Conservation (phyloP, 345 rosid species). For the Bruguiera sexangula region DNA sequence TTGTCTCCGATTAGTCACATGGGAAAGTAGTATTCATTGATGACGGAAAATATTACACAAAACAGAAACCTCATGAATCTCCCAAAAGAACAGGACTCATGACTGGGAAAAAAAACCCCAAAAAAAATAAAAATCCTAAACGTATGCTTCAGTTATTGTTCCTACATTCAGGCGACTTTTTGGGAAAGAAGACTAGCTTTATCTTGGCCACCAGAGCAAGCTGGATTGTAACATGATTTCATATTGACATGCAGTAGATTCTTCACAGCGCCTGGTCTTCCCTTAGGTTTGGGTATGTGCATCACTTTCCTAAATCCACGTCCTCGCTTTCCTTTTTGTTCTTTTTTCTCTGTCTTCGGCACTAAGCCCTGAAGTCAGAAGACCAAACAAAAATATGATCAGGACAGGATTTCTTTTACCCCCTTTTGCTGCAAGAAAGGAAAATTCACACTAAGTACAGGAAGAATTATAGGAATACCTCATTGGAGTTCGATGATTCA, state of each 20-base stretch:
- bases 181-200: conserved; percentile 19
- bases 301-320: conserved; percentile 16
- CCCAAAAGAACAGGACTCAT: not conserved
- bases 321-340: conserved; percentile 13
- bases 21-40: not conserved
- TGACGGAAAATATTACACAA: not conserved
- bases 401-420: not conserved
- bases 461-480: not conserved
- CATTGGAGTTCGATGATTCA: conserved; percentile 6
- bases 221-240: conserved; percentile 29
- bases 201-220: conserved; percentile 13
- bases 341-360: conserved; percentile 8
- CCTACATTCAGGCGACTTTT: conserved; percentile 12
- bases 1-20: no score
- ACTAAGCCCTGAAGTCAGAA: conserved; percentile 3
- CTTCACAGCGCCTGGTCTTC: conserved; percentile 19
- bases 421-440: not conserved
- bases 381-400: not conserved
- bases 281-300: conserved; percentile 13
- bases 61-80: not conserved
- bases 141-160: not conserved
- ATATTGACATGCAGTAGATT: conserved; percentile 21
- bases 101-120: not conserved
- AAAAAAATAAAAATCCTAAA: not conserved
- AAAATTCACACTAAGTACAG: not conserved